Percentiles rank a stretch among this genome's conserved stretches.
Conservation (phyloP, 2,329 filamentous ascomycete genomes). For the Pseudogymnoascus sp. region DNA sequence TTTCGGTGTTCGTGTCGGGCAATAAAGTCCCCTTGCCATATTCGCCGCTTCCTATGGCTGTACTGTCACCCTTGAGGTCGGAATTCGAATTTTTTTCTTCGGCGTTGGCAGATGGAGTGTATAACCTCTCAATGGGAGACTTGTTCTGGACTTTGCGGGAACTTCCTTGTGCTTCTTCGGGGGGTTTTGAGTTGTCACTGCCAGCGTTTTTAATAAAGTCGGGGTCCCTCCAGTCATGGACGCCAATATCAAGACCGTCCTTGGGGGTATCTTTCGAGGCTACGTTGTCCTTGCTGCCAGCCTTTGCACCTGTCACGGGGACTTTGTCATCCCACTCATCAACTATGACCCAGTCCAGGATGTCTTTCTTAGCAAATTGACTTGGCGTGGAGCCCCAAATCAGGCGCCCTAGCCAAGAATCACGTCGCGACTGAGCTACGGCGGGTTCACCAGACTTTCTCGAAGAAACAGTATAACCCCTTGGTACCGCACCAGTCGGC, state of each 20-base stretch:
- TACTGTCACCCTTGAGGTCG: conserved; percentile 54
- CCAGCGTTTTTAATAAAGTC: conserved; percentile 47
- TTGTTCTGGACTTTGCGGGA: conserved; percentile 19
- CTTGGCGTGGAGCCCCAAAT: neutral
- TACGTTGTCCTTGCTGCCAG: conserved; percentile 17
- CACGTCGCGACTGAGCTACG: neutral
- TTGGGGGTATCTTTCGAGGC: conserved; percentile 22
- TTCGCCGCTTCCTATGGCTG: conserved; percentile 64
- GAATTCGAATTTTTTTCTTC: conserved; percentile 26
- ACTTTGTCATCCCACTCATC: conserved; percentile 50
- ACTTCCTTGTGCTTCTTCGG: conserved; percentile 18
- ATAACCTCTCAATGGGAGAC: neutral
- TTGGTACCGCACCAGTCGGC: conserved; percentile 11
- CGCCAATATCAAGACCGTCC: conserved; percentile 71
- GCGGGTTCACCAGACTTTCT: neutral
- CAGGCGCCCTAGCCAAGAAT: neutral
- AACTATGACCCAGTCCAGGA: conserved; percentile 61
- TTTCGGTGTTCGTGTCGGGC: conserved; percentile 26
- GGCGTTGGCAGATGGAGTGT: conserved; percentile 19
- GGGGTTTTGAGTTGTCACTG: conserved; percentile 22
- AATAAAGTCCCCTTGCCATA: conserved; percentile 36
- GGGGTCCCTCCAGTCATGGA: conserved; percentile 79
- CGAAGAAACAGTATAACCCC: conserved; percentile 1
- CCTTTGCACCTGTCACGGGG: conserved; percentile 7
- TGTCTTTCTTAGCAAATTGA: neutral